phyloP scores from a whole-genome alignment of 2,329 filamentous ascomycete genomes.

The Shiraia sp. region DNA sequence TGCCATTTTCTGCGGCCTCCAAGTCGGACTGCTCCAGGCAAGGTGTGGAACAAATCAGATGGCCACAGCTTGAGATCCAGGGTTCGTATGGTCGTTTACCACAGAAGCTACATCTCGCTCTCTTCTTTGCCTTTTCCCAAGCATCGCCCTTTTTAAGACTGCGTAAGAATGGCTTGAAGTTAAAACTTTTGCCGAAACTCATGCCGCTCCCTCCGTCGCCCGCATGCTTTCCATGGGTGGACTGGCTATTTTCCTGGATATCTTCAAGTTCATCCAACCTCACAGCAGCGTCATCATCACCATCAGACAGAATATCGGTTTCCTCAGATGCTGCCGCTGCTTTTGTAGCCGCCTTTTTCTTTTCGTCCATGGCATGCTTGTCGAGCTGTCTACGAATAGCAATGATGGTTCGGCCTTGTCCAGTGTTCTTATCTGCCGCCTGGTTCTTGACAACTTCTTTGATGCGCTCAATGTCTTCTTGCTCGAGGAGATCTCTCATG shows the following conservation, averaged over 20 bases:
- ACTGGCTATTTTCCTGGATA: not conserved
- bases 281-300: constrained; percentile 7
- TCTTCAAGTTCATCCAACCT: constrained; percentile 1
- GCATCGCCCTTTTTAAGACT: constrained; percentile 37
- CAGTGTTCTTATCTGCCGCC: constrained; percentile 11
- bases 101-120: constrained; percentile 51
- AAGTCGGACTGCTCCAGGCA: constrained; percentile 50
- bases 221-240: not conserved
- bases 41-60: constrained; percentile 57
- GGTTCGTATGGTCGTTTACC: constrained; percentile 43
- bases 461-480: constrained; percentile 52
- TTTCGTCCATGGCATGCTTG: constrained; percentile 19
- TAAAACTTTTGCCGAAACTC: constrained; percentile 43
- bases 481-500: constrained; percentile 51
- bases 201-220: constrained; percentile 21
- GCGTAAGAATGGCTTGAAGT: constrained; percentile 49
- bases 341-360: constrained; percentile 13
- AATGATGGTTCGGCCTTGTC: constrained; percentile 20
- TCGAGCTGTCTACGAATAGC: constrained; percentile 37
- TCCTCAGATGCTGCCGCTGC: constrained; percentile 4
- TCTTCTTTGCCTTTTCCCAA: constrained; percentile 49
- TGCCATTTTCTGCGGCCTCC: constrained; percentile 24
- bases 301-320: constrained; percentile 5
- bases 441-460: constrained; percentile 34
- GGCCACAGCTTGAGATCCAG: constrained; percentile 56